Conservation (phyloP, 176 grass and related monocot species). For the Bonia amplexicaulis region DNA sequence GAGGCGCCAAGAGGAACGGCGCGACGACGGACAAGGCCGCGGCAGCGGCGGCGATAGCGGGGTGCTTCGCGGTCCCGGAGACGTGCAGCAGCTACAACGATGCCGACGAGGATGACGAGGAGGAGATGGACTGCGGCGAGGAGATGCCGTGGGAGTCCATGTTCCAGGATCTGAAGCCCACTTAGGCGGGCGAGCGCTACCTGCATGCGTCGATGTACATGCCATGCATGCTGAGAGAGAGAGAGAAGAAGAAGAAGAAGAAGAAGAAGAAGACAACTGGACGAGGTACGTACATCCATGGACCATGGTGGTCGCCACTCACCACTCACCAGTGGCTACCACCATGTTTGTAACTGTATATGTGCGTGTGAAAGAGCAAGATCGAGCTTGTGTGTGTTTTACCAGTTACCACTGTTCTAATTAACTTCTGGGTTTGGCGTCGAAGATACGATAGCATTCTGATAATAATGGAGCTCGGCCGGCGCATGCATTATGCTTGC, state of each 20-base stretch:
- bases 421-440: neutral
- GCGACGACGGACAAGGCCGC: neutral
- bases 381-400: neutral
- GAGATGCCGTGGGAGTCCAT: constrained; percentile 77
- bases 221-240: neutral
- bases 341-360: neutral
- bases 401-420: neutral
- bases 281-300: neutral
- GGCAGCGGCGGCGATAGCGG: neutral
- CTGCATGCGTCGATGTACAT: neutral
- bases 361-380: neutral
- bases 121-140: neutral
- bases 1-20: neutral
- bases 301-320: neutral
- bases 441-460: neutral
- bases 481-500: neutral
- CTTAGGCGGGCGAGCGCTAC: constrained; percentile 9
- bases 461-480: neutral
- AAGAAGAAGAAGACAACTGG: neutral
- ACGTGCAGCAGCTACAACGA: neutral
- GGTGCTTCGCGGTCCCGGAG: constrained; percentile 16
- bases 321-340: neutral
- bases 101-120: neutral
- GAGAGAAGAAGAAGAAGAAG: neutral
- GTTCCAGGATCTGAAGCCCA: constrained; percentile 91